Evolutionary conservation across 192 early-diverging fungal species (phyloP).

Genomic region (Gaertneriomyces sp.): DNA sequence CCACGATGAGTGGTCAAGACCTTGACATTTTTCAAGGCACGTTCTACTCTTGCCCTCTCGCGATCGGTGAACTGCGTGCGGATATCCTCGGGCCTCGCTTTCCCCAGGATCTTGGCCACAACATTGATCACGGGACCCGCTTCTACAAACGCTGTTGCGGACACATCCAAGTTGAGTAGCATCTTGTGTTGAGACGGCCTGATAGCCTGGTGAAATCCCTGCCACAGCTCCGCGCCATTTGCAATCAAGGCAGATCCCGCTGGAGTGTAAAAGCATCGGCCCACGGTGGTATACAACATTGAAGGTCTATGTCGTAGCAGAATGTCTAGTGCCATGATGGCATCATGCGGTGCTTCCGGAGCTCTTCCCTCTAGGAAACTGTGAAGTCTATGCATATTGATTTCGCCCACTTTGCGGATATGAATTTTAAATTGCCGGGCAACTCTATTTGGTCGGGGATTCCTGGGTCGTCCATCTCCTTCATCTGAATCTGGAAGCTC

Average conservation of each 20-base stretch:
- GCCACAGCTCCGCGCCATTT: constrained; percentile 87
- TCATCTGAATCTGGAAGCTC: constrained; percentile 52
- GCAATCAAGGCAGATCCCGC: constrained; percentile 47
- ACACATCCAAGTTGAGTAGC: constrained; percentile 58
- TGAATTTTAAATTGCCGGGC: constrained; percentile 62
- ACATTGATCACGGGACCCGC: constrained; percentile 65
- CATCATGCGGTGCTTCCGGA: constrained; percentile 50
- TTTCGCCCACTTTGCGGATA: constrained; percentile 62
- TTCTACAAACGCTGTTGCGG: constrained; percentile 58
- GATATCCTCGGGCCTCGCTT: constrained; percentile 46
- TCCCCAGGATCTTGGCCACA: constrained; percentile 60
- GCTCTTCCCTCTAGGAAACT: constrained; percentile 43
- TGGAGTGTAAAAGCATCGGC: constrained; percentile 88
- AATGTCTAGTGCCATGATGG: constrained; percentile 65
- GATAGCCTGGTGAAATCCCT: constrained; percentile 88
- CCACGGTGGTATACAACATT: constrained; percentile 70
- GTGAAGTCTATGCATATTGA: constrained; percentile 55
- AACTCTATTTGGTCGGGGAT: constrained; percentile 12
- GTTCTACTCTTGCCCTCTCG: constrained; percentile 47
- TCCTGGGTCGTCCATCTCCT: constrained; percentile 4
- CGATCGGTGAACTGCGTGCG: constrained; percentile 43
- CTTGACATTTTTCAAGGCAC: constrained; percentile 44
- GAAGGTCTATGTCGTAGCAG: constrained; percentile 78
- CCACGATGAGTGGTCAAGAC: constrained; percentile 52
- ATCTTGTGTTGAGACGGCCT: constrained; percentile 66